A percentile compares a stretch with the other conserved stretches of the same genome.
Evolutionary conservation across 305 asterid species (phyloP).

Genomic region (Fraxinus floribunda): DNA sequence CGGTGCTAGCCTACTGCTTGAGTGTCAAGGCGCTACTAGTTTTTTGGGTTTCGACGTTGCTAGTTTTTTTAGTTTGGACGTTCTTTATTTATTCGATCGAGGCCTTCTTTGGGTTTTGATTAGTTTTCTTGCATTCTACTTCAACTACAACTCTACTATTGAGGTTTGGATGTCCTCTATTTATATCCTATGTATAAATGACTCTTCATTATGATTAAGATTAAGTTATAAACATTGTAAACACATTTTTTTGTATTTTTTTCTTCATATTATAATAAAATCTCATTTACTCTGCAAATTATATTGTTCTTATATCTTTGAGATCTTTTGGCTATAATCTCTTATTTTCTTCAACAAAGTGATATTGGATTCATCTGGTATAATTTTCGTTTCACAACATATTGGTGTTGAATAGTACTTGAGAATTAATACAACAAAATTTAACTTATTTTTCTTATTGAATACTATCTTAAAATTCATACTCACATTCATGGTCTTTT

Average conservation of each 20-base stretch:
- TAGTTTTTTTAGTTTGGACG: no score
- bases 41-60: background rate
- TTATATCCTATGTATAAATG: no score
- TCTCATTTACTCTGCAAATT: no score
- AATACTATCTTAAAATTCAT: no score
- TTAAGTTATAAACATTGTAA: background rate
- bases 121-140: no score
- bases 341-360: background rate
- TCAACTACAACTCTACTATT: no score
- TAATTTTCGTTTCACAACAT: background rate
- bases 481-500: conserved; percentile 52
- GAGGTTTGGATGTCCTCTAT: no score
- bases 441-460: background rate
- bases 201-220: background rate
- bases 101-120: no score
- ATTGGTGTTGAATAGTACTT: background rate
- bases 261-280: background rate
- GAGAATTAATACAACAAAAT: background rate
- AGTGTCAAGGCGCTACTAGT: background rate
- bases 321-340: background rate
- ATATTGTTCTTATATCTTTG: background rate
- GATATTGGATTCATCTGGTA: background rate
- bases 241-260: background rate
- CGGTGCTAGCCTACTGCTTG: background rate
- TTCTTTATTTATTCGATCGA: no score